A percentile compares a stretch with the other conserved stretches of the same genome.
These are phyloP conservation scores for Citrus hindsii DNA, from an alignment of 345 rosid species.

Conservation along the genomic window DNA sequence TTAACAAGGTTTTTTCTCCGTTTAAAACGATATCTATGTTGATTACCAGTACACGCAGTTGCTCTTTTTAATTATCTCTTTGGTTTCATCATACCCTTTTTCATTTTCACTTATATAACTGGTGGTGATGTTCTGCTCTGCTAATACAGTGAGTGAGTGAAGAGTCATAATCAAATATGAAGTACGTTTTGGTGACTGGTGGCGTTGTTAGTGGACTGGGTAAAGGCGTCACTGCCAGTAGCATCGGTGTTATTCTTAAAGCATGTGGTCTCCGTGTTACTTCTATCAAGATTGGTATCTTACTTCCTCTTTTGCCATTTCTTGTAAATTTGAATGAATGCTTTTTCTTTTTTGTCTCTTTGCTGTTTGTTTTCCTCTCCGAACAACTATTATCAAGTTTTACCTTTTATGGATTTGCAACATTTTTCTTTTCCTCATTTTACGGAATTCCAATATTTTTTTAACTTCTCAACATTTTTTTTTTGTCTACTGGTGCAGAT, in stretches of 20 bases:
- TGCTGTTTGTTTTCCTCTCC: background rate
- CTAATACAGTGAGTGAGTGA: background rate
- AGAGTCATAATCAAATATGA: conserved; percentile 32
- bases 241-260: conserved; percentile 76
- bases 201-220: conserved; percentile 88
- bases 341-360: background rate
- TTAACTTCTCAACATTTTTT: background rate
- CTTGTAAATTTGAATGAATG: background rate
- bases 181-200: conserved; percentile 78
- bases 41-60: background rate
- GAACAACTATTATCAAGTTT: too few relatives aligned
- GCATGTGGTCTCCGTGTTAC: conserved; percentile 81
- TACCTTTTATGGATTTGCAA: too few relatives aligned
- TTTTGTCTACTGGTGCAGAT: conserved; percentile 34
- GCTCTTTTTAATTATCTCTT: background rate
- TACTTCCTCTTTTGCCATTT: background rate
- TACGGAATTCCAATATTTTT: background rate
- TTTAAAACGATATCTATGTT: conserved; percentile 14
- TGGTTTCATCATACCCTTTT: conserved; percentile 17
- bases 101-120: background rate
- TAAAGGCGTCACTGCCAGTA: conserved; percentile 85
- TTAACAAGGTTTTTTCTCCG: conserved; percentile 19
- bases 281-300: conserved; percentile 67
- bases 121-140: background rate
- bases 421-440: background rate